Percentiles rank a stretch among this genome's conserved stretches.
These are phyloP conservation scores for Zygosaccharomyces pseudobailii DNA, from an alignment of 1,139 yeast species.

Conservation along the genomic window DNA sequence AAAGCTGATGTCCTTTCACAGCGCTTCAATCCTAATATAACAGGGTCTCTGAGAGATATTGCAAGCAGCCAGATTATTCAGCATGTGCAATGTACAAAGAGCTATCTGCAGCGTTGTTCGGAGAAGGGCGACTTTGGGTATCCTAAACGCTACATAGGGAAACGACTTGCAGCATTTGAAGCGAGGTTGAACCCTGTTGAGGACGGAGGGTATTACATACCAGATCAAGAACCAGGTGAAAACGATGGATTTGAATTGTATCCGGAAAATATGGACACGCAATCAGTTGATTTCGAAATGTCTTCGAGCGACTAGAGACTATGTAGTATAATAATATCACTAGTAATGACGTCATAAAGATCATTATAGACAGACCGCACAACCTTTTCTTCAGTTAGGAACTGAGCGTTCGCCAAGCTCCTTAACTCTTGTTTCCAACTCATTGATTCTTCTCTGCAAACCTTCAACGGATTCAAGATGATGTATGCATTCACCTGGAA, in stretches of 20 bases:
- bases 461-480: constrained; percentile 14
- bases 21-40: constrained; percentile 9
- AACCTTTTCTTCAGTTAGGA: not conserved
- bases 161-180: constrained; percentile 22
- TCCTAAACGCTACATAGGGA: constrained; percentile 20
- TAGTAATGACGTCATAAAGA: not conserved
- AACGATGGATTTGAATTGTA: not conserved
- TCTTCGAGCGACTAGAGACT: constrained; percentile 3
- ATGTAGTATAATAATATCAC: not conserved
- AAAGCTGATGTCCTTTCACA: constrained; percentile 26
- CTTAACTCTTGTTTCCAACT: constrained; percentile 19
- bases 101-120: constrained; percentile 16
- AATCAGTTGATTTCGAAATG: constrained; percentile 5
- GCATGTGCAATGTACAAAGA: constrained; percentile 21
- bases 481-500: constrained; percentile 11
- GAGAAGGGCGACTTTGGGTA: constrained; percentile 19
- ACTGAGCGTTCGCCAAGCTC: constrained; percentile 15
- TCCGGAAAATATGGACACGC: constrained; percentile 9
- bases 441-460: constrained; percentile 20
- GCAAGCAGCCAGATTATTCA: constrained; percentile 26
- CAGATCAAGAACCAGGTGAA: not conserved
- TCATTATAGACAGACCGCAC: not conserved
- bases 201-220: not conserved
- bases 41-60: constrained; percentile 22
- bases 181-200: constrained; percentile 13